A percentile compares a stretch with the other conserved stretches of the same genome.
These are phyloP conservation scores for Xylaria sp. DNA, from an alignment of 2,329 filamentous ascomycete genomes.

Conservation along the genomic window DNA sequence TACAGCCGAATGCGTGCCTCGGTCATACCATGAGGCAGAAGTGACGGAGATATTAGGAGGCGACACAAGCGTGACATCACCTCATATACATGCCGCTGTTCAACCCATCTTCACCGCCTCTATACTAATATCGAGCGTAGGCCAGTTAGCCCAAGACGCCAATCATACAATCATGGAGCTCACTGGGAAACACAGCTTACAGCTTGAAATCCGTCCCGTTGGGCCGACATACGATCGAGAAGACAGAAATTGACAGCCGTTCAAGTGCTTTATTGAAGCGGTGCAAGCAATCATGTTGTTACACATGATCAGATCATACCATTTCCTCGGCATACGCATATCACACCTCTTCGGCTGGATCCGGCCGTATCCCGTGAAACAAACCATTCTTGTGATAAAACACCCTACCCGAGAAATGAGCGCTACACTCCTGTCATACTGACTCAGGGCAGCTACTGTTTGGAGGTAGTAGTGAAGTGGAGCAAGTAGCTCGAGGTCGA, in stretches of 20 bases:
- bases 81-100: too few species aligned
- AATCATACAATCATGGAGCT: too few species aligned
- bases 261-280: not conserved
- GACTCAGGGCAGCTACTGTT: not conserved
- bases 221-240: not conserved
- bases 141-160: too few species aligned
- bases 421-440: not conserved
- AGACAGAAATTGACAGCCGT: not conserved
- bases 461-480: not conserved
- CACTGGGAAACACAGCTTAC: too few species aligned
- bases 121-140: too few species aligned
- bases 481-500: not conserved
- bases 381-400: not conserved
- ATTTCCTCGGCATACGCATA: not conserved
- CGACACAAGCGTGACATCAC: too few species aligned
- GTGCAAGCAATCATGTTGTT: not conserved
- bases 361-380: not conserved
- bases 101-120: not conserved
- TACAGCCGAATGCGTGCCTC: not conserved
- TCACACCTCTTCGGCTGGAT: not conserved
- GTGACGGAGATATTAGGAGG: too few species aligned
- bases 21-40: not conserved
- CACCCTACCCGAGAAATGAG: not conserved
- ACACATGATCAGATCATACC: not conserved
- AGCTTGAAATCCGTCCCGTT: not conserved